Evolutionary conservation across 805 yeast species (phyloP).

Genomic region (Wickerhamomyces canadensis): DNA sequence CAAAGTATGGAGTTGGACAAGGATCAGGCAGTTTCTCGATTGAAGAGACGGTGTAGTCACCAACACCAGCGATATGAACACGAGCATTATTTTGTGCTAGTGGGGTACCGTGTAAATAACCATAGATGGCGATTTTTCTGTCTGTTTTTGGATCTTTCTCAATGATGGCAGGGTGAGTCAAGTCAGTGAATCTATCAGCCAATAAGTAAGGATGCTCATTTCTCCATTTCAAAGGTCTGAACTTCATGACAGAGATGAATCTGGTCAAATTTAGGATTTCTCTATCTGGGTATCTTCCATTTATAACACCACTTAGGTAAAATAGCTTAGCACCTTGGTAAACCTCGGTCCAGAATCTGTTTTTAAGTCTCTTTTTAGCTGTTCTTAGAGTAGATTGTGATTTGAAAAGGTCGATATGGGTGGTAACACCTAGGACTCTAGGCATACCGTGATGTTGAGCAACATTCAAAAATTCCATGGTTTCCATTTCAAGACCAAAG

Average conservation of each 20-base stretch:
- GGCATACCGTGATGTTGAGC: slow-evolving; percentile 99
- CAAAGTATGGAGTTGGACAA: slow-evolving; percentile 94
- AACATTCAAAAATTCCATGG: slow-evolving; percentile 95
- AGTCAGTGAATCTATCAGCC: slow-evolving; percentile 87
- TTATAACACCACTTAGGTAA: slow-evolving; percentile 89
- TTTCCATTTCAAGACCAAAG: slow-evolving; percentile 98
- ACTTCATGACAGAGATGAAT: slow-evolving; percentile 95
- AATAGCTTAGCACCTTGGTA: slow-evolving; percentile 96
- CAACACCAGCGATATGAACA: slow-evolving; percentile 94
- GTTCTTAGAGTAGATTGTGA: slow-evolving; percentile 85
- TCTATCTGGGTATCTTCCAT: slow-evolving; percentile 96
- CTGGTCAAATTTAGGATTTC: slow-evolving; percentile 89
- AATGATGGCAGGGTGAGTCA: slow-evolving; percentile 85
- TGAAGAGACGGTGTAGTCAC: slow-evolving; percentile 71
- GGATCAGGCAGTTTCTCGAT: slow-evolving; percentile 96
- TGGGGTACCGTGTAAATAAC: slow-evolving; percentile 93
- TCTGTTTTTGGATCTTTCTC: slow-evolving; percentile 79
- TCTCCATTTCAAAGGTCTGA: slow-evolving; percentile 98
- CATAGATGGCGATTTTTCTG: slow-evolving; percentile 86
- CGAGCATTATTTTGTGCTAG: slow-evolving; percentile 60
- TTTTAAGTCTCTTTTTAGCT: slow-evolving; percentile 85
- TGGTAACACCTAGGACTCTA: slow-evolving; percentile 88
- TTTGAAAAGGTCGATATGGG: slow-evolving; percentile 92
- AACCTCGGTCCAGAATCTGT: slow-evolving; percentile 98
- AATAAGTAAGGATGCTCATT: slow-evolving; percentile 94